These are phyloP conservation scores for Neurospora sp. DNA, from an alignment of 495 filamentous ascomycete genomes.

Conservation along the genomic window DNA sequence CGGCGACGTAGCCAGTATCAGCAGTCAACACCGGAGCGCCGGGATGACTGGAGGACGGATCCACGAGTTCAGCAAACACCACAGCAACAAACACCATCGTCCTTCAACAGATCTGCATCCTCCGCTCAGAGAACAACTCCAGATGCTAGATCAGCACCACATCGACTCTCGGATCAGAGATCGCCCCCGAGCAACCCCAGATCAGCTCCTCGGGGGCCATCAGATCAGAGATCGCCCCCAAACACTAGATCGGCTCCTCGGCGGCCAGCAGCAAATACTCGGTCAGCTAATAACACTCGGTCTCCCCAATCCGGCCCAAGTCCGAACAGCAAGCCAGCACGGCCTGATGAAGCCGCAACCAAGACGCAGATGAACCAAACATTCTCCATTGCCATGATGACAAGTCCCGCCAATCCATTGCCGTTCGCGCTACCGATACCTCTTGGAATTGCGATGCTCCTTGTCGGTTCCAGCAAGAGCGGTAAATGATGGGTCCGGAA, in stretches of 20 bases:
- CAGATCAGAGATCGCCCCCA: neutral
- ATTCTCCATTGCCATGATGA: constrained; percentile 16
- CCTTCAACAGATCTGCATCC: neutral
- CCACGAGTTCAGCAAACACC: neutral
- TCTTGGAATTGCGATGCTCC: constrained; percentile 14
- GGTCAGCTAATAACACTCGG: neutral
- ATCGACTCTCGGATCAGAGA: neutral
- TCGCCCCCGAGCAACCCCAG: neutral
- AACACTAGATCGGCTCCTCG: neutral
- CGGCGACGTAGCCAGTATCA: neutral
- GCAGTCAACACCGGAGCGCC: neutral
- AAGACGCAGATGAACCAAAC: constrained; percentile 20
- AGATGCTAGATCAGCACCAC: neutral
- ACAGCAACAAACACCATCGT: neutral
- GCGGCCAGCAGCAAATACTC: neutral
- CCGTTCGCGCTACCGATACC: constrained; percentile 18
- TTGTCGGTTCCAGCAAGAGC: constrained; percentile 1
- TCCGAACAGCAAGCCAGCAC: neutral
- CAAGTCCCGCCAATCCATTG: constrained; percentile 12
- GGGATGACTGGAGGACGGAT: neutral
- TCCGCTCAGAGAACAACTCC: neutral
- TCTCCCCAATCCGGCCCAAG: neutral
- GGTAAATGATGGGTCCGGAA: neutral
- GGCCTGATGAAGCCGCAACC: constrained; percentile 8
- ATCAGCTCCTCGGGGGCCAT: neutral